Base-by-base conservation (phyloP, 2,329 filamentous ascomycete genomes). In the Aaosphaeria arxii region DNA sequence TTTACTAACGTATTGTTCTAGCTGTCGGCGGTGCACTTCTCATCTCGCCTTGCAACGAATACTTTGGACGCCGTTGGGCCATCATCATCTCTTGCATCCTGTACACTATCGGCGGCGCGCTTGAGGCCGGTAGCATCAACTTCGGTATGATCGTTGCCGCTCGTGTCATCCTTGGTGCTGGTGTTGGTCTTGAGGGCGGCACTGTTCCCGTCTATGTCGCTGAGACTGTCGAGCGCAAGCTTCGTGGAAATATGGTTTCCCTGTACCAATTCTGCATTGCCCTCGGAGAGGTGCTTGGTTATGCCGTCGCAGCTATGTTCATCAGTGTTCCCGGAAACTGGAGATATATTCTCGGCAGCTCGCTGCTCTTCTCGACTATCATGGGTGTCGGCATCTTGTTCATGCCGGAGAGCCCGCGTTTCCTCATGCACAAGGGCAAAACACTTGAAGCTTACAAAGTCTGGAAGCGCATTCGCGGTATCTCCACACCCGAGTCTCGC, bases 201-300 rank as follows among this genome's bases (percentile, higher is more conserved):
- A 89, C 86, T 0, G 86, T 89, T 4, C 85, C 85, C 1, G 83
- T 89, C 46, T 89, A 89, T 53, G 86, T 89, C 30, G 85, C 86
- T 1, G 86, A 89, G 67, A 85, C 83, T 0, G 86, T 88, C 40
- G 84, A 86, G 57, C 77, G 82, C 31, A 78, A 76, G 49, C 77
- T 87, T 28, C 81, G 86, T 58, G 86, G 86, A 55, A 89, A 89
- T 64, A 70, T 89, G 43, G 86, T 89, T 1, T 88, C 85, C 0
- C 73, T 89, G 0, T 89, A 89, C 65, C 87, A 89, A 62, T 82
- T 89, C 69, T 88, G 87, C 70, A 89, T 89, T 59, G 87, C 87
- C 0, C 76, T 89, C 0, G 86, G 86, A 30, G 86, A 89, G 57
- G 86, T 89, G 2, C 73, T 89, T 1, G 87, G 86, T 2, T 89